phyloP scores from a whole-genome alignment of 768 basidiomycete species.

The Pluteus cervinus region DNA sequence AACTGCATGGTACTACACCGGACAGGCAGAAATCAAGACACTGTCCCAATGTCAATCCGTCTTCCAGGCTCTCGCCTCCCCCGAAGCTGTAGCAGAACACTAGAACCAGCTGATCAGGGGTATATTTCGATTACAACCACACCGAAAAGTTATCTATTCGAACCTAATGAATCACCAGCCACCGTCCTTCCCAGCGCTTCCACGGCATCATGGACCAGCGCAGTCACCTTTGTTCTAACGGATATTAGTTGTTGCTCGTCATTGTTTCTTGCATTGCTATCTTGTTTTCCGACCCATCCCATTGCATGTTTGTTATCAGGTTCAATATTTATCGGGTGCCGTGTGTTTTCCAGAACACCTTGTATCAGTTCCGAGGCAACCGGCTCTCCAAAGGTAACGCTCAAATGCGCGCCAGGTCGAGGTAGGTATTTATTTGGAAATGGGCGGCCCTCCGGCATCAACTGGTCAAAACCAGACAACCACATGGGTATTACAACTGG shows the following conservation, averaged over 20 bases:
- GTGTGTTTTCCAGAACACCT: conserved; percentile 9
- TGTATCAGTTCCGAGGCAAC: conserved; percentile 38
- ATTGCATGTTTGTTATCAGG: background rate
- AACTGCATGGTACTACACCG: conserved; percentile 64
- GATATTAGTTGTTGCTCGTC: too few relatives aligned
- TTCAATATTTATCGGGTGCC: background rate
- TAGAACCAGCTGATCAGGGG: too few relatives aligned
- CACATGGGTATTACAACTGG: conserved; percentile 91
- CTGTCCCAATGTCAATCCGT: too few relatives aligned
- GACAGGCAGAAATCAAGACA: conserved; percentile 41
- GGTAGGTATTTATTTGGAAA: conserved; percentile 74
- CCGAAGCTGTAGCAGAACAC: too few relatives aligned
- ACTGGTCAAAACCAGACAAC: conserved; percentile 78
- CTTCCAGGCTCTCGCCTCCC: too few relatives aligned
- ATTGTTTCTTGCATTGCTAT: background rate
- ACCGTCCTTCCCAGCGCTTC: conserved; percentile 47
- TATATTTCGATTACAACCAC: too few relatives aligned
- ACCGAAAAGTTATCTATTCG: too few relatives aligned
- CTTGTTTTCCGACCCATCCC: conserved; percentile 3
- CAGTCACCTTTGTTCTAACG: conserved; percentile 51
- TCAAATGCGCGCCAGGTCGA: conserved; percentile 52
- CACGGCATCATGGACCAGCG: conserved; percentile 45
- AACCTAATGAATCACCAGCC: conserved; percentile 37
- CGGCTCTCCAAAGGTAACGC: conserved; percentile 78
- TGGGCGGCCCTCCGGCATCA: conserved; percentile 84